phyloP scores from a whole-genome alignment of 2,329 filamentous ascomycete genomes.

The Teratosphaeria zuluensis region DNA sequence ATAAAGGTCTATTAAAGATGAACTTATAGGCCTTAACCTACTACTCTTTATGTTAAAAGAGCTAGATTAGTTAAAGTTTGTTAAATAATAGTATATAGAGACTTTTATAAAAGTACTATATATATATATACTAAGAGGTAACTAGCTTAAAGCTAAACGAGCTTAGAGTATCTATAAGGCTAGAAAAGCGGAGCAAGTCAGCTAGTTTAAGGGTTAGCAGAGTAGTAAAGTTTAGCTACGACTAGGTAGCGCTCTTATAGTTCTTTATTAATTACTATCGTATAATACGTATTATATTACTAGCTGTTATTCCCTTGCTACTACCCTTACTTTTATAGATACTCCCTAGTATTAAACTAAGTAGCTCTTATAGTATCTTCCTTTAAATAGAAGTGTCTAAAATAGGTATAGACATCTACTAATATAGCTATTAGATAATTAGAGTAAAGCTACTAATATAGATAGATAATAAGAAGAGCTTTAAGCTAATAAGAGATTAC shows the following conservation, averaged over 20 bases:
- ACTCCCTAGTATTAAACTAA: too few relatives aligned
- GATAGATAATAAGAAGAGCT: constrained; percentile 33
- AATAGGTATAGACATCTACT: constrained; percentile 56
- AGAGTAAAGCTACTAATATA: constrained; percentile 77
- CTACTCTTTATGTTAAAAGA: constrained; percentile 28
- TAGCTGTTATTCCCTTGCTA: too few relatives aligned
- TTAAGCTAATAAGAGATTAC: constrained; percentile 54
- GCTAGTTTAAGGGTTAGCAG: too few relatives aligned
- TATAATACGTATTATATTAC: too few relatives aligned
- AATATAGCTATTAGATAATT: constrained; percentile 66
- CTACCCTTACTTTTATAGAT: too few relatives aligned
- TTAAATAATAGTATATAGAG: constrained; percentile 50
- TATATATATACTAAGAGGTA: constrained; percentile 58
- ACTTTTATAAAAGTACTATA: constrained; percentile 62
- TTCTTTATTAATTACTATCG: too few relatives aligned
- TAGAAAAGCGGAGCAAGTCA: too few relatives aligned
- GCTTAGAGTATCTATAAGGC: constrained; percentile 73
- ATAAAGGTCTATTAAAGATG: constrained; percentile 25
- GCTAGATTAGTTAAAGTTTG: constrained; percentile 15
- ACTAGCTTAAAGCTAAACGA: constrained; percentile 61
- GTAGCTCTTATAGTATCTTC: too few relatives aligned
- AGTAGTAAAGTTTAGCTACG: too few relatives aligned
- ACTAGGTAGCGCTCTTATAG: too few relatives aligned
- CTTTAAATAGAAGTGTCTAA: constrained; percentile 52
- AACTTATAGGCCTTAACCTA: constrained; percentile 33